A percentile compares a stretch with the other conserved stretches of the same genome.
These are phyloP conservation scores for Trametes cingulata DNA, from an alignment of 768 basidiomycete genomes.

Conservation along the genomic window DNA sequence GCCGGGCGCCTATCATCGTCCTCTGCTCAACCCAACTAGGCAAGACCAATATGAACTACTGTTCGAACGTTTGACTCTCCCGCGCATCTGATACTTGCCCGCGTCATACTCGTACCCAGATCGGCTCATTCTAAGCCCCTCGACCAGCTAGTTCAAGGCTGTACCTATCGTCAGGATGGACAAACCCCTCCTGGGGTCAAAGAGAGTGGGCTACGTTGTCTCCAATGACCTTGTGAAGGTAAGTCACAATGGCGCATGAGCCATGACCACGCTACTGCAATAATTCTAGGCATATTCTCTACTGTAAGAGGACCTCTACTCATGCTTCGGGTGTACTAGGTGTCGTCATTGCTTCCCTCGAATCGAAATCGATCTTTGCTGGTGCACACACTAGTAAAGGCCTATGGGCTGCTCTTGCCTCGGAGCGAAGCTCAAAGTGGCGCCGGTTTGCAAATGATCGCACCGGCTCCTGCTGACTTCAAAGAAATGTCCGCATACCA, in stretches of 20 bases:
- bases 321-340: slow-evolving; percentile 26
- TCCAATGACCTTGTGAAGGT: slow-evolving; percentile 62
- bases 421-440: slow-evolving; percentile 26
- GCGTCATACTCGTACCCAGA: too few relatives aligned
- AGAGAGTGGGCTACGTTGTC: slow-evolving; percentile 43
- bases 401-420: slow-evolving; percentile 49
- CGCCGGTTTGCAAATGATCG: slow-evolving; percentile 42
- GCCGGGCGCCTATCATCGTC: too few relatives aligned
- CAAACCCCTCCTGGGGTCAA: background rate
- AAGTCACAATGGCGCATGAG: background rate
- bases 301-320: too few relatives aligned
- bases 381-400: slow-evolving; percentile 62
- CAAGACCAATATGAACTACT: too few relatives aligned
- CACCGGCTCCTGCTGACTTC: slow-evolving; percentile 53
- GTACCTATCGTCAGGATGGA: too few relatives aligned
- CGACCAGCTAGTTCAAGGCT: too few relatives aligned
- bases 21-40: too few relatives aligned
- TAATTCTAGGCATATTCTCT: background rate
- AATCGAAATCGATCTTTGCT: slow-evolving; percentile 65
- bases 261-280: background rate
- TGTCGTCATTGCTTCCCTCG: slow-evolving; percentile 63
- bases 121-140: too few relatives aligned
- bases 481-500: slow-evolving; percentile 70
- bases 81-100: too few relatives aligned
- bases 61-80: too few relatives aligned